phyloP scores from a whole-genome alignment of 345 rosid genomes.

The Erodium maritimum region DNA sequence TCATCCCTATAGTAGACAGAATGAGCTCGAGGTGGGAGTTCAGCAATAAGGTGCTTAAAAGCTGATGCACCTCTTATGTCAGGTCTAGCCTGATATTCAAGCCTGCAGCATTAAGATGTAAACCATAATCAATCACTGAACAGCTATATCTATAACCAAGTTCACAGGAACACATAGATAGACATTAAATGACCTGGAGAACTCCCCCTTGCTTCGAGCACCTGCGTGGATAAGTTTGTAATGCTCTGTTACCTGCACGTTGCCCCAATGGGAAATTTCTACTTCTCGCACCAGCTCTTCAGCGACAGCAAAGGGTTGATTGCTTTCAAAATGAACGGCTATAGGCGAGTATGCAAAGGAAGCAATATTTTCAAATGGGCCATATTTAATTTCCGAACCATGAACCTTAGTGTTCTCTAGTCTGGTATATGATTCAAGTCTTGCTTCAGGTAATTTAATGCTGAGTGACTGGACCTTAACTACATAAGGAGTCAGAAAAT shows the following conservation, averaged over 20 bases:
- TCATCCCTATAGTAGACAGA: conserved; percentile 90
- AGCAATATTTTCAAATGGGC: conserved; percentile 61
- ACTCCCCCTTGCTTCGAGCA: conserved; percentile 82
- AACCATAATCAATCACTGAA: conserved; percentile 5
- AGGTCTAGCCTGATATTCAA: conserved; percentile 78
- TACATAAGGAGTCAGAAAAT: conserved; percentile 62
- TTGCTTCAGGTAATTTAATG: conserved; percentile 57
- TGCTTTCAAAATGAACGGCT: conserved; percentile 76
- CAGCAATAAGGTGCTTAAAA: conserved; percentile 56
- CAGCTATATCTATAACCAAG: background rate
- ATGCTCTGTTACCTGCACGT: conserved; percentile 79
- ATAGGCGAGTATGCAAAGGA: conserved; percentile 59
- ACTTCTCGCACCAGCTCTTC: conserved; percentile 70
- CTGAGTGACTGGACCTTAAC: conserved; percentile 64
- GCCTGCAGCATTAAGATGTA: conserved; percentile 25
- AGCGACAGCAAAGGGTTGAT: conserved; percentile 73
- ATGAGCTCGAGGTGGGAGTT: conserved; percentile 87
- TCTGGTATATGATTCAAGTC: conserved; percentile 71
- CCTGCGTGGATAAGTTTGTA: conserved; percentile 68
- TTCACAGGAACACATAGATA: background rate
- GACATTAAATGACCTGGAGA: conserved; percentile 48
- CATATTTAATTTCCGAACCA: conserved; percentile 81
- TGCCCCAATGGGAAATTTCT: conserved; percentile 96
- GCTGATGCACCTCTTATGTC: conserved; percentile 59
- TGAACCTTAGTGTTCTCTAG: conserved; percentile 51